A percentile compares a stretch with the other conserved stretches of the same genome.
Conservation (phyloP, 2,329 filamentous ascomycete genomes). For the Aspergillus uvarum region DNA sequence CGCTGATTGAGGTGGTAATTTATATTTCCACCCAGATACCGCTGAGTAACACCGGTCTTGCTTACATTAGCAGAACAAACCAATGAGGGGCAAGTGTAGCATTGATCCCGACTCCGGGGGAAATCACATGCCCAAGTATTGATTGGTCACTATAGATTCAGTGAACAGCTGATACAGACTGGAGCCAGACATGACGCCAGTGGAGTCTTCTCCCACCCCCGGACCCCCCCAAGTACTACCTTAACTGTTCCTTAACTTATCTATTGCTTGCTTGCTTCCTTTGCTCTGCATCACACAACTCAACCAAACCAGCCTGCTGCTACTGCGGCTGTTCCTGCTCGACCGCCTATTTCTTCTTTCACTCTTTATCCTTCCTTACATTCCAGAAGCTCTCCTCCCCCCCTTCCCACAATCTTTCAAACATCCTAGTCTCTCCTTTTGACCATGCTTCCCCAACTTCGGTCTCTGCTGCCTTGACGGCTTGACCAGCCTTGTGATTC, state of each 20-base stretch:
- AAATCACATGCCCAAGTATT: conserved; percentile 20
- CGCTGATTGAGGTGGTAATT: neutral
- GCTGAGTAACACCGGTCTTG: neutral
- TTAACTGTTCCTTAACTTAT: neutral
- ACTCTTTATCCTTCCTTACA: conserved; percentile 2
- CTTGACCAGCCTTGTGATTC: conserved; percentile 1
- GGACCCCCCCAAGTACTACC: conserved; percentile 3
- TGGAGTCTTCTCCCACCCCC: neutral
- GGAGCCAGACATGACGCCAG: conserved; percentile 25
- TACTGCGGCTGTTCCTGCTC: conserved; percentile 5
- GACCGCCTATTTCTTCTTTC: conserved; percentile 9
- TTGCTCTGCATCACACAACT: conserved; percentile 12
- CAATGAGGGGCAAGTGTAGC: neutral
- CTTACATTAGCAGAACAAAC: conserved; percentile 16
- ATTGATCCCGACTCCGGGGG: conserved; percentile 10
- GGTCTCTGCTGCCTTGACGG: conserved; percentile 13
- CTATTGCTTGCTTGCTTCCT: conserved; percentile 12
- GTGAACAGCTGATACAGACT: conserved; percentile 25
- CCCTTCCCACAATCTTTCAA: neutral
- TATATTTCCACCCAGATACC: neutral
- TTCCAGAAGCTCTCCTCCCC: neutral
- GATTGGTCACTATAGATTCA: conserved; percentile 18
- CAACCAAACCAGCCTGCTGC: neutral
- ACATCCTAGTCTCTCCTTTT: conserved; percentile 6
- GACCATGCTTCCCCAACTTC: conserved; percentile 12